Evolutionary conservation across 2,329 filamentous ascomycete genomes (phyloP), one percentile per base, ranked within the genome.

Genomic region (Neofusicoccum parvum): DNA sequence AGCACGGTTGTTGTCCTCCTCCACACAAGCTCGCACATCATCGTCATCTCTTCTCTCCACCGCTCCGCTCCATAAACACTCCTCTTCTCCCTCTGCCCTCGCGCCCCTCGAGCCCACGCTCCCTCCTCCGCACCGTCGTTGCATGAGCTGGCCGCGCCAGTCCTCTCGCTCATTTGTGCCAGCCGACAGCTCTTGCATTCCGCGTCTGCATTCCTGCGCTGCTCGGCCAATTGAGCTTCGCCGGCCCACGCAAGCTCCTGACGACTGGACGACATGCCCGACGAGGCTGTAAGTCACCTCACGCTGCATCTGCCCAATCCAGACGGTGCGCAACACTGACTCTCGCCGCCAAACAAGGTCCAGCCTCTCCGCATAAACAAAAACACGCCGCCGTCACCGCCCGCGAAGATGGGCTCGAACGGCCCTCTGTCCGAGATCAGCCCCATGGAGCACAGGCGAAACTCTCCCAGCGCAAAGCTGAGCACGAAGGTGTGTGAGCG

Each of bases 401-500:
- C 90, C 50, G 79, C 82, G 73, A 94, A 89, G 78, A 86, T 87
- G 82, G 80, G 78, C 85, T 86, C 90, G 85, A 86, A 89, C 74
- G 88, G 75, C 54, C 91, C 95, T 66, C 86, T 99, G 69, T 91
- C 92, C 68, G 95, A 99, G 82, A 88, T 99, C 74, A 92, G 91
- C 71, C 91, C 91, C 62, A 91, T 91, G 68, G 92, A 94, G 80
- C 90, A 88, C 78, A 88, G 94, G 76, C 87, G 94, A 73, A 98
- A 98, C 82, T 97, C 94, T 59, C 93, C 94, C 62, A 96, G 91
- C 82, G 96, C 90, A 87, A 93, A 90, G 73, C 90, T 94, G 77
- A 78, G 81, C 68, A 84, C 82, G 66, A 92, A 91, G 86, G 90
- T 94, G 83, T 64, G 69, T 68, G 37, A 65, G 65, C 60, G 69